These are phyloP conservation scores for Boletus reticulatus DNA, from an alignment of 768 basidiomycete species.

Conservation along the genomic window DNA sequence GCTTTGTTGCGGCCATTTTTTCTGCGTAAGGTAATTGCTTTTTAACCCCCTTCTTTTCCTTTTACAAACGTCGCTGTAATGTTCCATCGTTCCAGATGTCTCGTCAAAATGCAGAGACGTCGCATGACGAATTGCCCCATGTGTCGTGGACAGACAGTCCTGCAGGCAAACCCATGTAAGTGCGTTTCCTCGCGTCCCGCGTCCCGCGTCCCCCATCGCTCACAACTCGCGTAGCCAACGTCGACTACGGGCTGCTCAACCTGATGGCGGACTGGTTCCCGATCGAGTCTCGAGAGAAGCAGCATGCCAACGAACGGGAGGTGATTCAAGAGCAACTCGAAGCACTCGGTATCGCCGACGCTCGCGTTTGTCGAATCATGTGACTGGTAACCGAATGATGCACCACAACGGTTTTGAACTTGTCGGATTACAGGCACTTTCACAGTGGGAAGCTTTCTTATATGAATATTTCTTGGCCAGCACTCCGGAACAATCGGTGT, in stretches of 20 bases:
- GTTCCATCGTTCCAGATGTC: slow-evolving; percentile 41
- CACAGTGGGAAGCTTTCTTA: too few species aligned
- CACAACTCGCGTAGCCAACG: slow-evolving; percentile 50
- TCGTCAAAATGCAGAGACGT: slow-evolving; percentile 90
- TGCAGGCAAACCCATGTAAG: slow-evolving; percentile 75
- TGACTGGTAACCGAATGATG: slow-evolving; percentile 20
- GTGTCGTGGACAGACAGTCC: slow-evolving; percentile 76
- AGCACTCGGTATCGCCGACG: slow-evolving; percentile 53
- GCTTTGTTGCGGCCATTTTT: slow-evolving; percentile 75
- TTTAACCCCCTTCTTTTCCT: background rate
- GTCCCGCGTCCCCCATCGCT: background rate
- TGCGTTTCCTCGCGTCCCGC: slow-evolving; percentile 3
- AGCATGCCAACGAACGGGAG: slow-evolving; percentile 73
- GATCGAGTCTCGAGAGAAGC: slow-evolving; percentile 70
- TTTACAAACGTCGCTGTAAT: background rate
- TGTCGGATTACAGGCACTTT: too few species aligned
- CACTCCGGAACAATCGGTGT: too few species aligned
- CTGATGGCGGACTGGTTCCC: slow-evolving; percentile 96
- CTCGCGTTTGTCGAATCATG: slow-evolving; percentile 41
- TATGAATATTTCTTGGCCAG: too few species aligned
- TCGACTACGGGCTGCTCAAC: slow-evolving; percentile 76
- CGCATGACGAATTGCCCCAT: slow-evolving; percentile 77
- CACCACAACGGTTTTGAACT: too few species aligned
- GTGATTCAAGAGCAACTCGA: slow-evolving; percentile 64
- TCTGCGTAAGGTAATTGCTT: slow-evolving; percentile 57